These are phyloP conservation scores for Trichoderma simmonsii DNA, from an alignment of 2,329 filamentous ascomycete genomes.

Conservation along the genomic window DNA sequence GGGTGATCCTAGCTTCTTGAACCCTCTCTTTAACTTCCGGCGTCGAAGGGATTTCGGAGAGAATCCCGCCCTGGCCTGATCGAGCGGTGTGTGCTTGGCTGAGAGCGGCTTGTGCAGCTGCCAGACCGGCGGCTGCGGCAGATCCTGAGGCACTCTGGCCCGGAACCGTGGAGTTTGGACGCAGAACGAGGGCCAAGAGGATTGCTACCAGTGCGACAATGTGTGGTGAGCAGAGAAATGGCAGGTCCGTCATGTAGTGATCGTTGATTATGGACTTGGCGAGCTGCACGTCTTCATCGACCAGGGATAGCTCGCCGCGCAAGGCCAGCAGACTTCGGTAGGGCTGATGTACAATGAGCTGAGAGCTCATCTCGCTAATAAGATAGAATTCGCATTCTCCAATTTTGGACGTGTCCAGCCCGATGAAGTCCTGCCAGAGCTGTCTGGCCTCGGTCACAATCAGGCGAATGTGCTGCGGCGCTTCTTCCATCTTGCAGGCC, in stretches of 20 bases:
- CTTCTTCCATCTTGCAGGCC: conserved; percentile 97
- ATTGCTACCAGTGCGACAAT: conserved; percentile 84
- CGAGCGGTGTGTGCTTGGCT: conserved; percentile 43
- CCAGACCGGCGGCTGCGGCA: conserved; percentile 42
- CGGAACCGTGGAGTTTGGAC: conserved; percentile 47
- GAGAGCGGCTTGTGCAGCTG: conserved; percentile 48
- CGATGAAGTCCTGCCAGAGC: conserved; percentile 77
- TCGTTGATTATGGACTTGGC: conserved; percentile 87
- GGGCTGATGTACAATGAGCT: conserved; percentile 86
- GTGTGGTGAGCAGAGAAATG: conserved; percentile 80
- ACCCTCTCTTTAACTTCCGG: conserved; percentile 45
- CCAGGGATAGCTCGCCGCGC: conserved; percentile 65
- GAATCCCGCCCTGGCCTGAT: conserved; percentile 23
- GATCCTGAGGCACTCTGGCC: conserved; percentile 31
- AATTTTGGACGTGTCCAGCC: conserved; percentile 75
- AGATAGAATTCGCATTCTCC: conserved; percentile 93
- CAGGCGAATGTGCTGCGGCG: conserved; percentile 89
- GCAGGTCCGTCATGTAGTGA: conserved; percentile 88
- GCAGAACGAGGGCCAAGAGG: conserved; percentile 77
- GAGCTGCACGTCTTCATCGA: conserved; percentile 73
- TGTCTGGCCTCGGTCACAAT: conserved; percentile 82
- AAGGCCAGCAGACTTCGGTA: conserved; percentile 77
- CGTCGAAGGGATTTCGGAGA: conserved; percentile 10
- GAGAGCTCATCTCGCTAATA: conserved; percentile 86
- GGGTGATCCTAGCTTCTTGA: conserved; percentile 57